Percentiles rank a stretch among this genome's conserved stretches.
Evolutionary conservation across 2,329 filamentous ascomycete genomes (phyloP).

Genomic region (Ascochyta lentis): DNA sequence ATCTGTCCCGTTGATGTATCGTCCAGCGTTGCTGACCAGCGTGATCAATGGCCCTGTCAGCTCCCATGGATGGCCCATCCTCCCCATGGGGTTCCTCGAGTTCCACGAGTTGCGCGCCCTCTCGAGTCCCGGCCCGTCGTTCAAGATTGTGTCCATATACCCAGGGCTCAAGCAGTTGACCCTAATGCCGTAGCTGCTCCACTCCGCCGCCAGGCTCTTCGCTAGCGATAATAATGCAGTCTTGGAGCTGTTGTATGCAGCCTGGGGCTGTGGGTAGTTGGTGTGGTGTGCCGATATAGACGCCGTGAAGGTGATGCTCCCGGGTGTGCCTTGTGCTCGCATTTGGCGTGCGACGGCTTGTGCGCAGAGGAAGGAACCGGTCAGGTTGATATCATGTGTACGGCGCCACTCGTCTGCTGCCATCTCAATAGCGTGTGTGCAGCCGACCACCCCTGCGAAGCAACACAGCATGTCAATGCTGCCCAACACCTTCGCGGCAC

Average conservation of each 20-base stretch:
- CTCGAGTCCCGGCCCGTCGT: conserved; percentile 67
- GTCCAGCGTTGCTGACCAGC: conserved; percentile 66
- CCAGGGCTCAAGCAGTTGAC: conserved; percentile 75
- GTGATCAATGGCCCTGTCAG: conserved; percentile 68
- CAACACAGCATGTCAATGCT: conserved; percentile 64
- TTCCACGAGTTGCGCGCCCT: conserved; percentile 64
- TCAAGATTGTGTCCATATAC: conserved; percentile 80
- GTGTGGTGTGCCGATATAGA: conserved; percentile 72
- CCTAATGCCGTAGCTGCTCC: conserved; percentile 72
- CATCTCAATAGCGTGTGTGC: conserved; percentile 67
- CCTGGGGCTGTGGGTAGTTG: conserved; percentile 76
- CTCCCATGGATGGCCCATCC: conserved; percentile 70
- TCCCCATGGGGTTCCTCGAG: conserved; percentile 65
- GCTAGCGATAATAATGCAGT: conserved; percentile 69
- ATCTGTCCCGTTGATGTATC: conserved; percentile 73
- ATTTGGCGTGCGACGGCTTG: conserved; percentile 64
- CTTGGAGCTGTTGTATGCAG: conserved; percentile 75
- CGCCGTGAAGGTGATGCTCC: conserved; percentile 70
- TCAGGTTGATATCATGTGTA: conserved; percentile 74
- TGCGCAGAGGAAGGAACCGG: conserved; percentile 72
- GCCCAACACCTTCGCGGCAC: conserved; percentile 55
- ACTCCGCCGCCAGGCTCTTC: conserved; percentile 73
- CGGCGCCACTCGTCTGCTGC: conserved; percentile 65
- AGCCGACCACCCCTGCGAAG: conserved; percentile 73
- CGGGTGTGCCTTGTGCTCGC: conserved; percentile 54